Evolutionary conservation across 192 early-diverging fungal species (phyloP), one percentile per base, ranked within the genome.

Genomic region (Phlyctochytrium planicorne): DNA sequence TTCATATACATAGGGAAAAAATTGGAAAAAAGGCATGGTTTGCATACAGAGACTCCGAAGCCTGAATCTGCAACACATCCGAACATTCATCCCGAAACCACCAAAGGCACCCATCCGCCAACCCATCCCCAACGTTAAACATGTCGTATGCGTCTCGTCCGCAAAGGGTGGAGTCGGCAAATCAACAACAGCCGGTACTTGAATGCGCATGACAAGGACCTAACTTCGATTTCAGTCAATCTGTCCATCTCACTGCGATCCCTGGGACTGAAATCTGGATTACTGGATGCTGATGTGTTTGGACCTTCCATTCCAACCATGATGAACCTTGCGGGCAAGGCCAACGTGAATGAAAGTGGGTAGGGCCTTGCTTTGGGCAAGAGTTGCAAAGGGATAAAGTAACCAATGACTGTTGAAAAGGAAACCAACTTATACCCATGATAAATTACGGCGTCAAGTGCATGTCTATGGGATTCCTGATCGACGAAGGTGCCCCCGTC

Each of bases 141-240:
- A 89, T 37, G 79, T 93, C 2, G 82, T 96, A 65, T 87, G 89
- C 34, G 91, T 96, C 0, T 86, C 93, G 27, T 94, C 91, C 23
- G 92, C 90, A 35, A 96, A 96, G 69, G 94, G 94, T 34, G 94
- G 94, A 3, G 93, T 95, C 1, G 94, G 94, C 20, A 96, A 96
- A 63, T 92, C 91, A 12, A 96, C 93, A 0, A 89, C 89, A 17
- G 80, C 91, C 57, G 90, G 91, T 91, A 81, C 52, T 25, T 24
- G 23, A 47, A 24, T 25, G 32, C n/a, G n/a, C n/a, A n/a, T n/a
- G n/a, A n/a, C 62, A 69, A 20, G 34, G 34, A 4, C 31, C 61
- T 40, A 62, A 62, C 34, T 6, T 52, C 35, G 0, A 1, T 24
- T 25, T 14, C 65, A 88, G 92, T 92, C 17, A 94, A 94, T 67